Evolutionary conservation across 177 flowering plant genomes (phyloP).

Genomic region (Vitis hybrid): DNA sequence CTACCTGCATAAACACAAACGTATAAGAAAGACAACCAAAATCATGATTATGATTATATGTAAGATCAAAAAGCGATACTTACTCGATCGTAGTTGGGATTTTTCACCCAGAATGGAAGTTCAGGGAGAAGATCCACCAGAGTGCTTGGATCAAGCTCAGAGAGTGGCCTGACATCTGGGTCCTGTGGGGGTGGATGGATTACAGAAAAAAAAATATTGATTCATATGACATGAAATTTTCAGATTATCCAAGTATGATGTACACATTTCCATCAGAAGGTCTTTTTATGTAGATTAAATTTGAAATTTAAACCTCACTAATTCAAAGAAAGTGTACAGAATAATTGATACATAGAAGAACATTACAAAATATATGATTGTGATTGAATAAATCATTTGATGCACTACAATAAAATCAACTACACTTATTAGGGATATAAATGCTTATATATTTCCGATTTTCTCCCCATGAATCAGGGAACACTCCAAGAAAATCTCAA

Average conservation of each 20-base stretch:
- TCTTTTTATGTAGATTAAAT: too few species aligned
- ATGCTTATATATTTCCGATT: too few species aligned
- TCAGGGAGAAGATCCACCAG: constrained; percentile 53
- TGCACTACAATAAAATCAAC: too few species aligned
- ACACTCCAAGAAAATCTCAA: too few species aligned
- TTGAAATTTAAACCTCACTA: too few species aligned
- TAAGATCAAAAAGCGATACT: constrained; percentile 12
- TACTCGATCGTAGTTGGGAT: constrained; percentile 84
- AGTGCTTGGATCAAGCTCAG: constrained; percentile 45
- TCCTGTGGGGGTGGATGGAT: constrained; percentile 38
- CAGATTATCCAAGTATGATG: not conserved
- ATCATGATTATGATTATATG: not conserved
- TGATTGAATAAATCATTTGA: too few species aligned
- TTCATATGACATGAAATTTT: not conserved
- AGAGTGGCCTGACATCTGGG: constrained; percentile 47
- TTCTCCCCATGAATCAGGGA: too few species aligned
- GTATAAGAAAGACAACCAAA: not conserved
- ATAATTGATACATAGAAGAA: too few species aligned
- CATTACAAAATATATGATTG: too few species aligned
- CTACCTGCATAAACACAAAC: constrained; percentile 51
- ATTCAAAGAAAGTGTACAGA: too few species aligned
- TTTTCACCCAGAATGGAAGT: constrained; percentile 84
- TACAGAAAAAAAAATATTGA: not conserved
- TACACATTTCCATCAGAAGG: not conserved
- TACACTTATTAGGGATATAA: too few species aligned